These are phyloP conservation scores for Prototheca cutis DNA, from an alignment of 163 green algal species.

Conservation along the genomic window DNA sequence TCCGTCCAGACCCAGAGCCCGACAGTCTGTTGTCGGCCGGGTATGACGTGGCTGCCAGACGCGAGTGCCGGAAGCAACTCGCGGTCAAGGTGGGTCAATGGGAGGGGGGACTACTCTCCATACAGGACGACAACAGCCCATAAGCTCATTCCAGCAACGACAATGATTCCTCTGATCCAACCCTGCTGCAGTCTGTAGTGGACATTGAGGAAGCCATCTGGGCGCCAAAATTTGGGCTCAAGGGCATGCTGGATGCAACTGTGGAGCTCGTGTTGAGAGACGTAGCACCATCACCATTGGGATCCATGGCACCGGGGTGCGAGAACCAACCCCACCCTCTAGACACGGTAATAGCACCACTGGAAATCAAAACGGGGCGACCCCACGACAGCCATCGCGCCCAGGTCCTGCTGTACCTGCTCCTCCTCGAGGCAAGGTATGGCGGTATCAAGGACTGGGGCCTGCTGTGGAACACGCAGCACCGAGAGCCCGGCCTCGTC, in stretches of 20 bases:
- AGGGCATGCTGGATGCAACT: constrained; percentile 71
- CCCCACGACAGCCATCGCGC: constrained; percentile 48
- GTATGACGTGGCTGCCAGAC: not conserved
- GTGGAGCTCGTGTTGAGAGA: constrained; percentile 29
- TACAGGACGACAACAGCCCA: too few relatives aligned
- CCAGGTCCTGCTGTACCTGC: constrained; percentile 74
- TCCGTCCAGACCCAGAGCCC: constrained; percentile 12
- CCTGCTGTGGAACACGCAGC: constrained; percentile 56
- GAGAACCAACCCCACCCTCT: too few relatives aligned
- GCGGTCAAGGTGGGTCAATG: not conserved
- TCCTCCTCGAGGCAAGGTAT: constrained; percentile 75
- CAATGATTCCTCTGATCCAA: not conserved
- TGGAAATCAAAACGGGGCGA: constrained; percentile 81
- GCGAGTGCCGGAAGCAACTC: not conserved
- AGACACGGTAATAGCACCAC: constrained; percentile 47
- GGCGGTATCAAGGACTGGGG: constrained; percentile 35
- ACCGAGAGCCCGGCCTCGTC: constrained; percentile 15
- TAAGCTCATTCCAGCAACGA: not conserved
- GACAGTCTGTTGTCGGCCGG: constrained; percentile 12
- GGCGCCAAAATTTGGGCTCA: constrained; percentile 69
- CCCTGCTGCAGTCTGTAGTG: constrained; percentile 30
- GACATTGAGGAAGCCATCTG: constrained; percentile 86
- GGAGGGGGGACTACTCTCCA: not conserved
- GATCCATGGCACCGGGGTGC: too few relatives aligned
- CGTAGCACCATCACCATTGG: too few relatives aligned